Base-by-base conservation (phyloP, 164 flowering plant species). In the Amborella trichopoda region DNA sequence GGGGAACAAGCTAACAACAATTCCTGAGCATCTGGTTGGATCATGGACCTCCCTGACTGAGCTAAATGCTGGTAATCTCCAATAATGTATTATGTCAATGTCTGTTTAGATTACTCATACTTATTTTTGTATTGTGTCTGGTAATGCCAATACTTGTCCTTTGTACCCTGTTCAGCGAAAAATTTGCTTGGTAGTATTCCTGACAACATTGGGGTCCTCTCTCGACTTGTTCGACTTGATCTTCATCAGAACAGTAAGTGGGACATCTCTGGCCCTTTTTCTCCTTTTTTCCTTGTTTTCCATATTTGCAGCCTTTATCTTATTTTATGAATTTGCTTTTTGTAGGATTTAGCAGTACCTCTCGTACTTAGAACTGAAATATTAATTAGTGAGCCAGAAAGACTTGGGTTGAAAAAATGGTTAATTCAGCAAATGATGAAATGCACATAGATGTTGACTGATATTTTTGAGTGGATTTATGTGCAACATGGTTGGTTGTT, bases 191-290 rank as follows among this genome's bases (percentile, higher is more conserved):
- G 26, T 46, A 54, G 63, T 50, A 59, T 93, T n/a, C 99, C 96
- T 28, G 83, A 80, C 48, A 87, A 53, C 55, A 73, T 87, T 57
- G 95, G 95, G 59, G 59, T 62, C 51, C 96, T 93, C 47, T 70
- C 88, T 44, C 80, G 76, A 50, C 78, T 93, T 43, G 68, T 93
- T 59, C 83, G 96, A 38, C 80, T 93, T 22, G 88, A 93, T 57
- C 70, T 93, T 38, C 90, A 78, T 53, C 99, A 81, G 49, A 93
- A 93, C 60, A 73, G 99, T 91, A 68, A 77, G 99, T 80, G 25
- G 42, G 44, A 6, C 18, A n/a, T n/a, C n/a, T n/a, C n/a, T n/a
- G 30, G 14, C 41, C 16, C 21, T 26, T n/a, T n/a, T n/a, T n/a
- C 18, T 37, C 18, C 40, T 37, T 14, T 37, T 37, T 30, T 30